These are phyloP conservation scores for Flaveria robusta DNA, from an alignment of 129 eudicot genomes.

Conservation along the genomic window DNA sequence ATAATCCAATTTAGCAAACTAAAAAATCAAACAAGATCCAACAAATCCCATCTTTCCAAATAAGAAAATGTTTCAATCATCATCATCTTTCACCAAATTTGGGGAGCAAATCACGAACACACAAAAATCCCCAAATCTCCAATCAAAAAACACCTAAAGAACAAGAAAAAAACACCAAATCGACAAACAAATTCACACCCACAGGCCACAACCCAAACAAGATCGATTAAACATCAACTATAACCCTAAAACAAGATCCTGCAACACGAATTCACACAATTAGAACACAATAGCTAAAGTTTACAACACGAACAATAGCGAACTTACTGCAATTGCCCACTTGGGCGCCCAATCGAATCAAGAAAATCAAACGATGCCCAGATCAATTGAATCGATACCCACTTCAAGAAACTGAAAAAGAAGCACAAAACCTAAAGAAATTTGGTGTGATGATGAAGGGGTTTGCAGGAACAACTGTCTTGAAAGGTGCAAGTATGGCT, in stretches of 20 bases:
- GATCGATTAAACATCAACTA: neutral
- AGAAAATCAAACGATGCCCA: too few relatives aligned
- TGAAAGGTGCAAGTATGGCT: too few relatives aligned
- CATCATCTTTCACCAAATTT: neutral
- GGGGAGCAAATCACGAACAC: neutral
- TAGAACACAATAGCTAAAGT: neutral
- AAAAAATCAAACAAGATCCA: slow-evolving; percentile 7
- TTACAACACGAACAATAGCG: neutral
- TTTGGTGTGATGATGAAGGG: too few relatives aligned
- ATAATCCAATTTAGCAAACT: too few relatives aligned
- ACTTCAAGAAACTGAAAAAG: too few relatives aligned
- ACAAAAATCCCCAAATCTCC: slow-evolving; percentile 8
- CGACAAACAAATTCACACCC: too few relatives aligned
- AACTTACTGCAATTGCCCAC: too few relatives aligned
- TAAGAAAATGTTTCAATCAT: neutral
- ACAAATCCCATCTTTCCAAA: neutral
- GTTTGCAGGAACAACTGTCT: too few relatives aligned
- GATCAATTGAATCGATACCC: too few relatives aligned
- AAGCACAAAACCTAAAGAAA: too few relatives aligned
- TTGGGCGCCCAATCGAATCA: too few relatives aligned
- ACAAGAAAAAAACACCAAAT: too few relatives aligned
- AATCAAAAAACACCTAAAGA: neutral
- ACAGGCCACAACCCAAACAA: neutral
- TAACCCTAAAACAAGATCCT: neutral
- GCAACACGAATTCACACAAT: neutral